phyloP scores from a whole-genome alignment of 75 land plant genomes.

The Selaginella tamariscina region DNA sequence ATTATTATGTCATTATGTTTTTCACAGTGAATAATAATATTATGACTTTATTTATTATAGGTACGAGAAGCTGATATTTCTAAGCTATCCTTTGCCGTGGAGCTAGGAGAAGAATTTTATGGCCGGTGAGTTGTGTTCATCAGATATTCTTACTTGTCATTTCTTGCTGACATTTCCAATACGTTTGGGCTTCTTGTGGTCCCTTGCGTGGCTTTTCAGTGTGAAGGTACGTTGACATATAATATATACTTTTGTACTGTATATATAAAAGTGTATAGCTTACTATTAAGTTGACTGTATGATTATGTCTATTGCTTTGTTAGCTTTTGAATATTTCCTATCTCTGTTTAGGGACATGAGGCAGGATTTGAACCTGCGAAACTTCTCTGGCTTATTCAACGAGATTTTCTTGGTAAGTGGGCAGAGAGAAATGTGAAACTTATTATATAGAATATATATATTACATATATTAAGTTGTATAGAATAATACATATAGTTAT shows the following conservation, averaged over 20 bases:
- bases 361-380: constrained; percentile 83
- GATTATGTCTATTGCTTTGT: too few relatives aligned
- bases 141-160: background rate
- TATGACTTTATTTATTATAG: constrained; percentile 22
- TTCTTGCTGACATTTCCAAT: too few relatives aligned
- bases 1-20: background rate
- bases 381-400: constrained; percentile 81
- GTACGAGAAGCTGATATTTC: constrained; percentile 84
- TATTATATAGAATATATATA: too few relatives aligned
- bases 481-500: background rate
- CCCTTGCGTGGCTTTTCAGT: too few relatives aligned
- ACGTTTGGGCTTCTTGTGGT: too few relatives aligned
- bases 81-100: constrained; percentile 75
- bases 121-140: constrained; percentile 41
- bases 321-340: too few relatives aligned
- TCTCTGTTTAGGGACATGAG: constrained; percentile 66
- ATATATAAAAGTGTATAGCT: too few relatives aligned
- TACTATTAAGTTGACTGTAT: too few relatives aligned
- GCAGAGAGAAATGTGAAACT: too few relatives aligned
- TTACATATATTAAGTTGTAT: too few relatives aligned
- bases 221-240: background rate
- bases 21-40: background rate
- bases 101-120: constrained; percentile 85
- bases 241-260: background rate
- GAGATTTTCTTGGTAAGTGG: constrained; percentile 89